These are phyloP conservation scores for Ceratocystis diversiconidia DNA, from an alignment of 2,329 filamentous ascomycete genomes.

Conservation along the genomic window DNA sequence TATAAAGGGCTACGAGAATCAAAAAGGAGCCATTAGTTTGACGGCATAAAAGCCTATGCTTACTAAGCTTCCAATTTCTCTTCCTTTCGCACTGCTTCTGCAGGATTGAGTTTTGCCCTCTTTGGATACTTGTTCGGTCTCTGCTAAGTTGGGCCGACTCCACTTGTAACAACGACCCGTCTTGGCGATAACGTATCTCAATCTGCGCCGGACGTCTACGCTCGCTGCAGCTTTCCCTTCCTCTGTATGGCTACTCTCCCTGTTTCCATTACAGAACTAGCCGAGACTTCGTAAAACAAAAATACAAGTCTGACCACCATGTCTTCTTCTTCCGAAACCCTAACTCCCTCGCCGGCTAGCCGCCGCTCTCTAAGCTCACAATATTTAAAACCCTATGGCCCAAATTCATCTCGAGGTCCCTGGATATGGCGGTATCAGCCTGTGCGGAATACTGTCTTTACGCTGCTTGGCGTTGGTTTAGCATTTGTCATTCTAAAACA, in stretches of 20 bases:
- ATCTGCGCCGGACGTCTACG: no score
- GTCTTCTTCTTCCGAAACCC: background rate
- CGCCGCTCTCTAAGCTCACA: background rate
- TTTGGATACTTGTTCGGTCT: background rate
- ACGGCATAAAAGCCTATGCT: background rate
- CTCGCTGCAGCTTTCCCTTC: no score
- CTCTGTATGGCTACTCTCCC: background rate
- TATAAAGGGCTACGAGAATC: background rate
- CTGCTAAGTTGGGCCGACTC: background rate
- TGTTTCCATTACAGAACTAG: background rate
- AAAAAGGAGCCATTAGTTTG: background rate
- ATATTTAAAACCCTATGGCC: background rate
- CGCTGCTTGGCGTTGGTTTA: conserved; percentile 26
- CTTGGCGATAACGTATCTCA: background rate
- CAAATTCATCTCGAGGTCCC: background rate
- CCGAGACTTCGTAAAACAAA: background rate
- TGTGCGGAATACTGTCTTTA: conserved; percentile 17
- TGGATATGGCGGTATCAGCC: conserved; percentile 14
- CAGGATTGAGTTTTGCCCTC: background rate
- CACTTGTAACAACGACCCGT: background rate
- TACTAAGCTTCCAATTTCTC: background rate
- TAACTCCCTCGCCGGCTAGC: background rate
- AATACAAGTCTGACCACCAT: background rate
- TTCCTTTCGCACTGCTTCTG: background rate
- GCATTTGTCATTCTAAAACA: conserved; percentile 28